Evolutionary conservation across 495 filamentous ascomycete genomes (phyloP).

Genomic region (Aspergillus bridgeri): DNA sequence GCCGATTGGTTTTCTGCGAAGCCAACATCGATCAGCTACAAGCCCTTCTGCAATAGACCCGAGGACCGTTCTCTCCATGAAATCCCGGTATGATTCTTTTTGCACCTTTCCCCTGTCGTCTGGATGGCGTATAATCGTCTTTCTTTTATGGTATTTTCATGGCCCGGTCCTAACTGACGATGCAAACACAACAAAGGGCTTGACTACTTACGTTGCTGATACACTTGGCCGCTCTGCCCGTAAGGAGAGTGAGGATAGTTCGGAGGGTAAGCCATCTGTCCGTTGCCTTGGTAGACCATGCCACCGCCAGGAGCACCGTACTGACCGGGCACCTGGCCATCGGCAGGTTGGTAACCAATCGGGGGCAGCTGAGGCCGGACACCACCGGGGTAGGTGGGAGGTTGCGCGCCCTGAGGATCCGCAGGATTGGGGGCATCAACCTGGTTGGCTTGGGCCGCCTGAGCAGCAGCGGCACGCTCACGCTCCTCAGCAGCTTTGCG

Average conservation of each 20-base stretch:
- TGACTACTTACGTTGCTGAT: slow-evolving; percentile 66
- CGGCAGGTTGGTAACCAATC: slow-evolving; percentile 74
- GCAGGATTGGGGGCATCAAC: slow-evolving; percentile 53
- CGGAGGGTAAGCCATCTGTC: slow-evolving; percentile 65
- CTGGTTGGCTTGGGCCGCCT: slow-evolving; percentile 49
- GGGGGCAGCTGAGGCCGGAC: slow-evolving; percentile 75
- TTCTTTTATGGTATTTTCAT: slow-evolving; percentile 12
- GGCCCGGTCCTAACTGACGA: slow-evolving; percentile 20
- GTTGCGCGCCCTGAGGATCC: slow-evolving; percentile 55
- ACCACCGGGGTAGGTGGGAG: slow-evolving; percentile 54
- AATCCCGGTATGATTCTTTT: slow-evolving; percentile 12
- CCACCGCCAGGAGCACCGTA: slow-evolving; percentile 61
- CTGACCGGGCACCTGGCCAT: slow-evolving; percentile 58
- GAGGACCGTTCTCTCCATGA: slow-evolving; percentile 15
- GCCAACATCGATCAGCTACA: slow-evolving; percentile 29
- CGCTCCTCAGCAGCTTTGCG: slow-evolving; percentile 92
- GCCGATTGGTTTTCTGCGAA: slow-evolving; percentile 42
- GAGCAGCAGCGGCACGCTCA: slow-evolving; percentile 62
- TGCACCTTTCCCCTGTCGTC: slow-evolving; percentile 12
- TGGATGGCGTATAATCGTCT: background rate
- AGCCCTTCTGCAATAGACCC: slow-evolving; percentile 23
- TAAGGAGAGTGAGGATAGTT: slow-evolving; percentile 78
- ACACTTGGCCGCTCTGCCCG: slow-evolving; percentile 68
- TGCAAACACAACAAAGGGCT: slow-evolving; percentile 30
- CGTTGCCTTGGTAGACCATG: slow-evolving; percentile 58